Base-by-base conservation (phyloP, 2,329 filamentous ascomycete genomes). In the Chrysoporthe cubensis region DNA sequence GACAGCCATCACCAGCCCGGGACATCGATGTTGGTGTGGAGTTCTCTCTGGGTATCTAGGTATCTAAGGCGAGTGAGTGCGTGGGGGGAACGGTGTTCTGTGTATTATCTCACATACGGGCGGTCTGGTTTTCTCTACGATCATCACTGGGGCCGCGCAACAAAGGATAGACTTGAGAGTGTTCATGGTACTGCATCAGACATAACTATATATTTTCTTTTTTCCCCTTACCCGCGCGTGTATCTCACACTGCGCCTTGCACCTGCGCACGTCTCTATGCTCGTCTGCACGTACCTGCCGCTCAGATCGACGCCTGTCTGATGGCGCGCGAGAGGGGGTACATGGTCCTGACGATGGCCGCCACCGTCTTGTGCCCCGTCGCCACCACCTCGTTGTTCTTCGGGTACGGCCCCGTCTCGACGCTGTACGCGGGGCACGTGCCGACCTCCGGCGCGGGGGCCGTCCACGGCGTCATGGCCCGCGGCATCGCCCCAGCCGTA, bases 11-110 rank as follows among this genome's bases (percentile, higher is more conserved):
- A 57, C 56, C 74, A 92, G 92, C 96, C 76, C 92, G 95, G 76
- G 94, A 97, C 75, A 97, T 97, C 77, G 96, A 98, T 77, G 95
- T 98, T 73, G 95, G 94, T 76, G 95, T 98, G 75, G 93, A 97
- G 84, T 97, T 97, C 83, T 92, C 90, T 75, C 87, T 97, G 78
- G 95, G 94, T 84, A 97, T 97, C 85, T 98, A 92, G 84, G 76
- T 46, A 44, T 18, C 32, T 26, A 26, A 26, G 26, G 26, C 26
- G 26, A 26, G 26, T 26, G 26, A 26, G 26, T 46, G 34, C 8
- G 11, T 26, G n/a, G 18, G n/a, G 57, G 32, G 57, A 21, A 57
- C 16, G 62, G 13, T 65, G 42, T 57, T 13, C 62, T 46, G 26
- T 59, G 63, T 65, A 59, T 21, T 52, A 58, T 48, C 43, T 65